These are phyloP conservation scores for Aphanocladium album DNA, from an alignment of 2,329 filamentous ascomycete species.

Conservation along the genomic window DNA sequence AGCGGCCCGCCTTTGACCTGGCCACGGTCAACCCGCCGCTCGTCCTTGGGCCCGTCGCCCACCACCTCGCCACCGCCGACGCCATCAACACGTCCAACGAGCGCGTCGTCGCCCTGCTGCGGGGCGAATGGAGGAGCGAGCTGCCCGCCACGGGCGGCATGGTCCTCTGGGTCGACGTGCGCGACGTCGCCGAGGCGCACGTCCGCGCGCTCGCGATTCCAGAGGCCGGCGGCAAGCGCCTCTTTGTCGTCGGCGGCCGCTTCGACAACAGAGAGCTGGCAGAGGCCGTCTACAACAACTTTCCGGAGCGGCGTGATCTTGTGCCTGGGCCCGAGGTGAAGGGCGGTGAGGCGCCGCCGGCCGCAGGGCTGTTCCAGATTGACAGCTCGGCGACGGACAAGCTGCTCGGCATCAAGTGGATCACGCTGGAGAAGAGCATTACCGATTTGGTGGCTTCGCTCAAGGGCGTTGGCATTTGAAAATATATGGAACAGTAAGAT, in stretches of 20 bases:
- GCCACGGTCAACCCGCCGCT: conserved; percentile 52
- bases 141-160: conserved; percentile 38
- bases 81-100: conserved; percentile 50
- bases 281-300: conserved; percentile 38
- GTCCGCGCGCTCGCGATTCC: conserved; percentile 45
- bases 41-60: conserved; percentile 49
- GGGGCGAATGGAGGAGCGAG: conserved; percentile 42
- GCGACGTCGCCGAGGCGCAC: conserved; percentile 51
- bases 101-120: conserved; percentile 46
- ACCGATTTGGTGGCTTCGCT: conserved; percentile 61
- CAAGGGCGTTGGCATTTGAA: conserved; percentile 36
- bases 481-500: neutral
- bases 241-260: conserved; percentile 44
- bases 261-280: conserved; percentile 44
- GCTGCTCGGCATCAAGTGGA: conserved; percentile 59
- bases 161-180: conserved; percentile 50
- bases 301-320: conserved; percentile 44
- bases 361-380: conserved; percentile 43
- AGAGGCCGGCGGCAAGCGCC: conserved; percentile 44
- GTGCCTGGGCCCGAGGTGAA: conserved; percentile 40
- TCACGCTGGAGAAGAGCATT: conserved; percentile 54
- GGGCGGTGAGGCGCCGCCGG: conserved; percentile 38
- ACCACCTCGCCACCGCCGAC: conserved; percentile 40
- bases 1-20: conserved; percentile 44
- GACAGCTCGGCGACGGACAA: conserved; percentile 56